phyloP scores from a whole-genome alignment of 2,329 filamentous ascomycete species.

The Fonsecaea pugnacius region DNA sequence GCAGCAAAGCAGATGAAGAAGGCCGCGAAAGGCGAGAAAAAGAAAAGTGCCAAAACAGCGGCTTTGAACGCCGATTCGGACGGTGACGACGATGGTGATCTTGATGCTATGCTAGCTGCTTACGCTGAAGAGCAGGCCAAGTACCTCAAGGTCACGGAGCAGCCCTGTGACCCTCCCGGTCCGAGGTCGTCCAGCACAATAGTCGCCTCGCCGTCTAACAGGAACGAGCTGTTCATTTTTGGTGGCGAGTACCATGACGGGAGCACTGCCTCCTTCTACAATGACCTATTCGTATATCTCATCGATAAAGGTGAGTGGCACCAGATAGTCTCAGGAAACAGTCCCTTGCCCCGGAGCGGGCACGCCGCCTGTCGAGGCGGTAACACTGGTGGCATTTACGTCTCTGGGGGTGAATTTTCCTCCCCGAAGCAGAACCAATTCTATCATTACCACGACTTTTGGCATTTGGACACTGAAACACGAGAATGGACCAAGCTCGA shows the following conservation, averaged over 20 bases:
- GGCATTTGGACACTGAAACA: constrained; percentile 80
- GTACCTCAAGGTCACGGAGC: constrained; percentile 91
- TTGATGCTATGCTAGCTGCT: constrained; percentile 90
- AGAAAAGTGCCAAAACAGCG: constrained; percentile 81
- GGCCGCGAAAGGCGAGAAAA: constrained; percentile 75
- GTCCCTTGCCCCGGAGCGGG: constrained; percentile 84
- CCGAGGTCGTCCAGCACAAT: constrained; percentile 80
- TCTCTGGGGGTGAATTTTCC: constrained; percentile 94
- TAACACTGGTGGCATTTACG: constrained; percentile 81
- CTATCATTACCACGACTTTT: constrained; percentile 99
- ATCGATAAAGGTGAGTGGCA: constrained; percentile 89
- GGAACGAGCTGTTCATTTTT: constrained; percentile 86
- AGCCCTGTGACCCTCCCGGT: constrained; percentile 71
- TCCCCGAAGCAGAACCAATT: constrained; percentile 97
- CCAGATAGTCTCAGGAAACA: constrained; percentile 85
- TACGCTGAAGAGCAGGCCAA: constrained; percentile 92
- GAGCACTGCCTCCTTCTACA: constrained; percentile 72
- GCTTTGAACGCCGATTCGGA: constrained; percentile 69
- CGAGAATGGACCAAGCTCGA: constrained; percentile 93
- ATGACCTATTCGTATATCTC: constrained; percentile 70
- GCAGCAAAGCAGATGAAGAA: constrained; percentile 71
- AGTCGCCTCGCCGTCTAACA: constrained; percentile 81
- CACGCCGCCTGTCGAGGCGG: constrained; percentile 93
- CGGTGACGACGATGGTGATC: constrained; percentile 88
- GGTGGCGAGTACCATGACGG: constrained; percentile 97